Conservation (phyloP, 768 basidiomycete genomes). For the Psilocybe azurescens region DNA sequence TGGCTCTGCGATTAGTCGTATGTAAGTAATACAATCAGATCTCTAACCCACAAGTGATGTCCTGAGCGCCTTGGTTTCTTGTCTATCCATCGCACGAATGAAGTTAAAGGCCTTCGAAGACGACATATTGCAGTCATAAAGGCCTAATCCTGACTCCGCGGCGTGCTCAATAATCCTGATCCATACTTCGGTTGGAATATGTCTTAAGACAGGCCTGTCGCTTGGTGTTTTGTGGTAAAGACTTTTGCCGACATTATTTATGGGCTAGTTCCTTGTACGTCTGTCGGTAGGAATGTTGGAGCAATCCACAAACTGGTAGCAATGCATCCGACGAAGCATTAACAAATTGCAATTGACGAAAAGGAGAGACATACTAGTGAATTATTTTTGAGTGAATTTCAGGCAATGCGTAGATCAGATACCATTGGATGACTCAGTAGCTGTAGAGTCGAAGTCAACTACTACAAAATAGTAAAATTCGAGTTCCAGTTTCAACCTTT, state of each 20-base stretch:
- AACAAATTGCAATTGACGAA: too few species aligned
- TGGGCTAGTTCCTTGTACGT: too few species aligned
- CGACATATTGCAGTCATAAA: conserved; percentile 23
- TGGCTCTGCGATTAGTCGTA: background rate
- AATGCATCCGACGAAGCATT: too few species aligned
- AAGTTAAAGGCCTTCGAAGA: conserved; percentile 10
- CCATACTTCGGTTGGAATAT: conserved; percentile 36
- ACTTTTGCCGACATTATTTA: background rate
- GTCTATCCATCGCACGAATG: conserved; percentile 17
- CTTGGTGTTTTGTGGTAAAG: background rate
- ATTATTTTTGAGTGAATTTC: too few species aligned
- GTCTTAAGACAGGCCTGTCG: background rate
- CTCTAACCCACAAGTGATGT: conserved; percentile 23
- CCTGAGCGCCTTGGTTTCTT: conserved; percentile 18
- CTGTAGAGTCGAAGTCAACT: too few species aligned
- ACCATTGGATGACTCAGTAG: too few species aligned
- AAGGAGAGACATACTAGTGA: too few species aligned
- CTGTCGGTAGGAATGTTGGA: too few species aligned
- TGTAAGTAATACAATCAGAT: conserved; percentile 2
- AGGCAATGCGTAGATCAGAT: too few species aligned
- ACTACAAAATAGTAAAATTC: too few species aligned
- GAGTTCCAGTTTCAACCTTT: too few species aligned
- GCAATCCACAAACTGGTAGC: too few species aligned
- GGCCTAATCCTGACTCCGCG: conserved; percentile 22
- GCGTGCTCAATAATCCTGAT: conserved; percentile 30